phyloP scores from a whole-genome alignment of 148 eudicot species.

The Nepenthes gracilis region DNA sequence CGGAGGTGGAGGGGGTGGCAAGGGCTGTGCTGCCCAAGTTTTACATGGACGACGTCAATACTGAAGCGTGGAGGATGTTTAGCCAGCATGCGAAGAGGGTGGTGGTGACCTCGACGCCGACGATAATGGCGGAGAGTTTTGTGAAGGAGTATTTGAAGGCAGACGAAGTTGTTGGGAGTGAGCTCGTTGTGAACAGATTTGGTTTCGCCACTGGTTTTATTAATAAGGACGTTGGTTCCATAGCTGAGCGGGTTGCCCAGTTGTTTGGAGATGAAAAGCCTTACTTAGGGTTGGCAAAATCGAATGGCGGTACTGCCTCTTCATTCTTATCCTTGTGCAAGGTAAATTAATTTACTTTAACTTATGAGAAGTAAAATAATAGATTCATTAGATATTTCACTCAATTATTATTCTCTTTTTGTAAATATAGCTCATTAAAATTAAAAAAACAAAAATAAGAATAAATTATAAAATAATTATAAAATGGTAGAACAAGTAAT shows the following conservation, averaged over 20 bases:
- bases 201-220: conserved; percentile 70
- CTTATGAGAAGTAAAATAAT: no score
- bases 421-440: no score
- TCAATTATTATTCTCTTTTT: no score
- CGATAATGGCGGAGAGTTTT: conserved; percentile 80
- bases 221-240: conserved; percentile 18
- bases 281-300: conserved; percentile 47
- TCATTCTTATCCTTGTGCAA: conserved; percentile 43
- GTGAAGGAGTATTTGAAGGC: conserved; percentile 73
- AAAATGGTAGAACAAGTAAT: no score
- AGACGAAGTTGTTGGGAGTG: conserved; percentile 71
- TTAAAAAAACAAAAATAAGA: no score
- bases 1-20: conserved; percentile 49
- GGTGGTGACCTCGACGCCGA: conserved; percentile 66
- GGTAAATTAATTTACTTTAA: conserved; percentile 24
- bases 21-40: conserved; percentile 60
- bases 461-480: no score
- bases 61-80: conserved; percentile 69
- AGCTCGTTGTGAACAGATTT: conserved; percentile 43
- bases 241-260: conserved; percentile 19
- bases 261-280: conserved; percentile 52
- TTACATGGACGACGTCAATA: conserved; percentile 47
- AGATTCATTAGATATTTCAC: no score
- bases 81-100: conserved; percentile 50
- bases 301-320: conserved; percentile 1